These are phyloP conservation scores for Pythium sp. DNA, from an alignment of 352 stramenopile species.

Conservation along the genomic window DNA sequence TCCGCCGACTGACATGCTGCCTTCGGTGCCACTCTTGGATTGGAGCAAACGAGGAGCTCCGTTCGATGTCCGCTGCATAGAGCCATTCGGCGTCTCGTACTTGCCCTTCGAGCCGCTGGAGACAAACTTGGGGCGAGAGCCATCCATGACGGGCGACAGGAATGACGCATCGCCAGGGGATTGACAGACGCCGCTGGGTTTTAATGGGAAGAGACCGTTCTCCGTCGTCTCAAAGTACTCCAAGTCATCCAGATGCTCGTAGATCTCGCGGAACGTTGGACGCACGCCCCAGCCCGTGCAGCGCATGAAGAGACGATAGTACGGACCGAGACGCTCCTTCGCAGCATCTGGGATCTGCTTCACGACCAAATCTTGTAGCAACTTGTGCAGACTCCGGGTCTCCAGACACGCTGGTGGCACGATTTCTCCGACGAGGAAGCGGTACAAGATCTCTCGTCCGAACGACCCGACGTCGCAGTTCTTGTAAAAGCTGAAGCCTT, in stretches of 20 bases:
- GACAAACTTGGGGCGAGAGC: slow-evolving; percentile 21
- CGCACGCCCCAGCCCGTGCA: slow-evolving; percentile 78
- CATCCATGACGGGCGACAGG: slow-evolving; percentile 53
- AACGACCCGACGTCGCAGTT: slow-evolving; percentile 82
- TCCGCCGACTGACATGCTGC: slow-evolving; percentile 6
- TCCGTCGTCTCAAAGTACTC: slow-evolving; percentile 77
- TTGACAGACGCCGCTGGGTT: slow-evolving; percentile 32
- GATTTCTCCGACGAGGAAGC: slow-evolving; percentile 76
- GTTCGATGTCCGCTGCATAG: slow-evolving; percentile 22
- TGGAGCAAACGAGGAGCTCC: slow-evolving; percentile 37
- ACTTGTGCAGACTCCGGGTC: slow-evolving; percentile 70
- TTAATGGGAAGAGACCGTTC: slow-evolving; percentile 75
- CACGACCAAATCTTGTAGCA: slow-evolving; percentile 73
- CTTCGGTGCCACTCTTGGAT: slow-evolving; percentile 49
- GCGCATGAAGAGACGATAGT: slow-evolving; percentile 67
- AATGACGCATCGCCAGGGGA: slow-evolving; percentile 29
- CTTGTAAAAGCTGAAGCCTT: slow-evolving; percentile 80
- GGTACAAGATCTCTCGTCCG: slow-evolving; percentile 74
- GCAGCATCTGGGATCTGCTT: slow-evolving; percentile 53
- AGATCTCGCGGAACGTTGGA: slow-evolving; percentile 76
- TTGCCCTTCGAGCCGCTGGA: slow-evolving; percentile 61
- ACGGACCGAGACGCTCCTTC: slow-evolving; percentile 57
- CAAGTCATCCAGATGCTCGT: slow-evolving; percentile 73
- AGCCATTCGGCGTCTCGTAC: slow-evolving; percentile 47
- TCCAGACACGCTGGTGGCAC: slow-evolving; percentile 69